Evolutionary conservation across 768 basidiomycete species (phyloP), one percentile per base, ranked within the genome.

Genomic region (Galerina marginata): DNA sequence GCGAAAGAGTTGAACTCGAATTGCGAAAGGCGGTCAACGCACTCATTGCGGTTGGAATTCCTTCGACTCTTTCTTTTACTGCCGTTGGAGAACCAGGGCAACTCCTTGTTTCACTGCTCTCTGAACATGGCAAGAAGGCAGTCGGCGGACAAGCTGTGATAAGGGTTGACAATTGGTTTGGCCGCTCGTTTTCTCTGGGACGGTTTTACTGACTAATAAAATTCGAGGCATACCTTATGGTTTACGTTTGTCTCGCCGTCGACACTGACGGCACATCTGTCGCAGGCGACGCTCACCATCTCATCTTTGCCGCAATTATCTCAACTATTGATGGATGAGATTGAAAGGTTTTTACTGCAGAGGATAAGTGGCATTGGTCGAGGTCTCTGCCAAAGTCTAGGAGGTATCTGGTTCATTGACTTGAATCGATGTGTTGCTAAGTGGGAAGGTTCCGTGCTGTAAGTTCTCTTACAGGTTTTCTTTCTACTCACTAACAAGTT

Each of bases 371-470:
- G 86, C 59, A 74, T 89, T 25, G 92, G 92, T 6, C 77, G 75
- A 16, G 81, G 80, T 51, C 70, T 85, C 7, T 83, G 81, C 53
- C 78, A 80, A 38, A 71, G 80, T 33, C 77, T 83, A 12, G 86
- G 86, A 46, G 88, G 87, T 12, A 87, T 86, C 2, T 94, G 92
- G 92, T 90, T 93, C 62, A 86, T 93, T 25, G 92, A 94, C 65
- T 69, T 85, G 46, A 82, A 89, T 56, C 84, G 86, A 58, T 87
- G 87, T 45, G 83, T 93, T 23, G 92, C 90, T 6, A 81, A 90
- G 67, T 93, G 92, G 91, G 91, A 92, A 64, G 89, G 90, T 3
- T 87, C 84, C 63, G 86, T 88, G 16, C 62, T 92, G 92, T 92
- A 67, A 72, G 91, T 37, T 46, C 37, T 48, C 16, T n/a, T 11